These are phyloP conservation scores for Chrysoporthe puriensis DNA, from an alignment of 2,329 filamentous ascomycete species.

Conservation along the genomic window DNA sequence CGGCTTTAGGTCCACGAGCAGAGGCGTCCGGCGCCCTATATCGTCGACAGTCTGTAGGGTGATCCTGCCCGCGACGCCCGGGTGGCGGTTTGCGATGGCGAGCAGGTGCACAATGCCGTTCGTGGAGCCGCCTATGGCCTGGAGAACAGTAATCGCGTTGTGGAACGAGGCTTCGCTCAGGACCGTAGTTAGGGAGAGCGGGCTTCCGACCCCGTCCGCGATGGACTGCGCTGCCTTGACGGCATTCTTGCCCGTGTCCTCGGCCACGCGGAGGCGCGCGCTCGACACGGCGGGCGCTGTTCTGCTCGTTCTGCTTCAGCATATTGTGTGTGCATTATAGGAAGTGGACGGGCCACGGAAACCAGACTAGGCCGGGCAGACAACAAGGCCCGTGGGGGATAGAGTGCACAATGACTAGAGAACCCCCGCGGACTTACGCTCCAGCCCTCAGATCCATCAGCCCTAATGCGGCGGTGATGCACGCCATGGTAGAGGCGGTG, in stretches of 20 bases:
- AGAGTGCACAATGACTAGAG: not conserved
- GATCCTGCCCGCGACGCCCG: slow-evolving; percentile 64
- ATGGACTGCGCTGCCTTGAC: slow-evolving; percentile 61
- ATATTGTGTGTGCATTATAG: not conserved
- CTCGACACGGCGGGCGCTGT: slow-evolving; percentile 80
- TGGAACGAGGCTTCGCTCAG: slow-evolving; percentile 77
- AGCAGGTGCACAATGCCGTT: slow-evolving; percentile 87
- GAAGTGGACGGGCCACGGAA: not conserved
- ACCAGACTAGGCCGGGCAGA: too few relatives aligned
- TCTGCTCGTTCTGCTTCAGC: not conserved
- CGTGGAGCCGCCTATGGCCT: slow-evolving; percentile 82
- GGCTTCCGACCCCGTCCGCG: slow-evolving; percentile 56
- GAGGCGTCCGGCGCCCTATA: slow-evolving; percentile 75
- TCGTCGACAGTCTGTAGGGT: slow-evolving; percentile 78
- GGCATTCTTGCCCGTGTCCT: slow-evolving; percentile 69
- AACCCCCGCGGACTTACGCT: slow-evolving; percentile 2
- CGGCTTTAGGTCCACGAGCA: slow-evolving; percentile 85
- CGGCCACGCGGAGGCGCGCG: slow-evolving; percentile 78
- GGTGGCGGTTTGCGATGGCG: slow-evolving; percentile 77
- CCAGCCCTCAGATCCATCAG: slow-evolving; percentile 72
- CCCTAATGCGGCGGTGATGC: slow-evolving; percentile 80
- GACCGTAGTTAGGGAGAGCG: slow-evolving; percentile 57
- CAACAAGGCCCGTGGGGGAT: too few relatives aligned
- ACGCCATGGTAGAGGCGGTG: slow-evolving; percentile 89
- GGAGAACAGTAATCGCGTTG: slow-evolving; percentile 85